Percentiles rank a stretch among this genome's conserved stretches.
phyloP scores from a whole-genome alignment of 495 filamentous ascomycete species.

The Talaromyces borbonicus region DNA sequence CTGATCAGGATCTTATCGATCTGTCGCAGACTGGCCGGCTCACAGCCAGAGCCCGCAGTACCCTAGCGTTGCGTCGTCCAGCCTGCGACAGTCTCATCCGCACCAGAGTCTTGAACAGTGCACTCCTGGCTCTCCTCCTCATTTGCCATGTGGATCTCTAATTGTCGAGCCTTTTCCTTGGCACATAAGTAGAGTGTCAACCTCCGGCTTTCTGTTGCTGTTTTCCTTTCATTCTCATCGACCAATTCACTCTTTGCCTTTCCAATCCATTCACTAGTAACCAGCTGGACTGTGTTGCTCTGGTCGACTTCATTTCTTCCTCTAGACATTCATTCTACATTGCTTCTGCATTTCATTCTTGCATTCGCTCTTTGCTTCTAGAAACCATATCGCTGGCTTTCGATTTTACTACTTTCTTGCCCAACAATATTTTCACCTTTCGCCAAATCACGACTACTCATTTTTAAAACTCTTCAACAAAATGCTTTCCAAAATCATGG shows the following conservation, averaged over 20 bases:
- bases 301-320: background rate
- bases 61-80: background rate
- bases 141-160: background rate
- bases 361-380: background rate
- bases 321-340: background rate
- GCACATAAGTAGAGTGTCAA: background rate
- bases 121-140: background rate
- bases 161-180: background rate
- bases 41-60: too few species aligned
- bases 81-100: conserved; percentile 1
- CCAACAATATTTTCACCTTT: too few species aligned
- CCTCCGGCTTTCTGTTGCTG: background rate
- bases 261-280: background rate
- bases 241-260: conserved; percentile 2
- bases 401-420: too few species aligned
- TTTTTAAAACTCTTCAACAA: too few species aligned
- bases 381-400: too few species aligned
- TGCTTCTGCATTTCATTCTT: background rate
- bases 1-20: background rate
- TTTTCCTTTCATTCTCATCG: background rate
- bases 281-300: conserved; percentile 3
- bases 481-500: too few species aligned
- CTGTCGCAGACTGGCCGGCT: background rate
- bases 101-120: background rate
- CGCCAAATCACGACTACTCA: too few species aligned